Conservation (phyloP, 108 stramenopile species). For the Cyclostephanos tholiformis region DNA sequence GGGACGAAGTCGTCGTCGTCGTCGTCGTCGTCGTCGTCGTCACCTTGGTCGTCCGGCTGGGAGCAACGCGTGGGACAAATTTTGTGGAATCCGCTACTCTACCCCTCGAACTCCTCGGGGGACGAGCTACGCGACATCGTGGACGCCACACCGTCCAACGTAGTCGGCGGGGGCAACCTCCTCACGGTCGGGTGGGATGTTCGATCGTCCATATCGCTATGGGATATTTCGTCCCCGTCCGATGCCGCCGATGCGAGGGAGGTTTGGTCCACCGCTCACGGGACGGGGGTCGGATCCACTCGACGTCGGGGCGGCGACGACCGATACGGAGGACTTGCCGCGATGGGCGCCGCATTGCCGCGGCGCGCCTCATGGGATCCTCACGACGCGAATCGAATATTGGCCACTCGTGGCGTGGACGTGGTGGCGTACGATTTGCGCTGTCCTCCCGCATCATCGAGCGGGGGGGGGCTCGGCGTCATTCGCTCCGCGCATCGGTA, state of each 20-base stretch:
- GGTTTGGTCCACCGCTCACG: constrained; percentile 29
- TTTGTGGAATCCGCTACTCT: constrained; percentile 44
- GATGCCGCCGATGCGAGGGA: constrained; percentile 25
- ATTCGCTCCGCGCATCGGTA: constrained; percentile 64
- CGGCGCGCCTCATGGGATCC: constrained; percentile 84
- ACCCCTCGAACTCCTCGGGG: constrained; percentile 27
- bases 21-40: background rate
- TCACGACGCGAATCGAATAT: constrained; percentile 54
- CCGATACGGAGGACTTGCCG: constrained; percentile 18
- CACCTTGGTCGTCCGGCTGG: constrained; percentile 21
- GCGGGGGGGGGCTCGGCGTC: constrained; percentile 25
- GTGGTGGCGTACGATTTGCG: constrained; percentile 71
- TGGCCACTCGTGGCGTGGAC: constrained; percentile 47
- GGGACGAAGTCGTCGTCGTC: background rate
- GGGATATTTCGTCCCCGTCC: constrained; percentile 46
- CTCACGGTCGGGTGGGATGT: constrained; percentile 54
- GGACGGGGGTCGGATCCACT: constrained; percentile 4
- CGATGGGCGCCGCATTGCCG: constrained; percentile 43
- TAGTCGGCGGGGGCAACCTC: constrained; percentile 32
- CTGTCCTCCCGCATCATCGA: constrained; percentile 30
- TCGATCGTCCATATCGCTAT: constrained; percentile 36
- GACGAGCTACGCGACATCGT: no score
- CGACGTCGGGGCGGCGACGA: background rate
- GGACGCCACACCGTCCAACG: no score
- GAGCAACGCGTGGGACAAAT: constrained; percentile 51